Conservation (phyloP, 805 yeast genomes). For the Teunomyces kruisii region DNA sequence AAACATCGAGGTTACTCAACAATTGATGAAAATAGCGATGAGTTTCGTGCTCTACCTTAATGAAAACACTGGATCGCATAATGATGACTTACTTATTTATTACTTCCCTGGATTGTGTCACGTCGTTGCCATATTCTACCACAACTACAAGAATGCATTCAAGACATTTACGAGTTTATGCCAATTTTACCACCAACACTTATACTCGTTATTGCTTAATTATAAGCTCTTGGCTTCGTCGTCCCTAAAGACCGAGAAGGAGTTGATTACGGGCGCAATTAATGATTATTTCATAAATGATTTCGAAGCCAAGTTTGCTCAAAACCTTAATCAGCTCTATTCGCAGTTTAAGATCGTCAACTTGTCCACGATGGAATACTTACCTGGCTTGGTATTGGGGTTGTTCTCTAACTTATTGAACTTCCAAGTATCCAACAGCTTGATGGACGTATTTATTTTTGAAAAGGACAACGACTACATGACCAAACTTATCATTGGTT, state of each 20-base stretch:
- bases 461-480: conserved; percentile 51
- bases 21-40: conserved; percentile 25
- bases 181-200: conserved; percentile 34
- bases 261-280: conserved; percentile 6
- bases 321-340: conserved; percentile 42
- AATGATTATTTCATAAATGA: conserved; percentile 24
- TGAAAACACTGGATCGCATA: conserved; percentile 8
- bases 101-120: conserved; percentile 38
- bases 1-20: conserved; percentile 10
- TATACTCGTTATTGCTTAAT: conserved; percentile 17
- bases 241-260: background rate
- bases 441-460: conserved; percentile 60
- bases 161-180: conserved; percentile 41
- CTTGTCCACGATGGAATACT: conserved; percentile 41
- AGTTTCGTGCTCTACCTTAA: conserved; percentile 25
- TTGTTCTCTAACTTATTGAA: conserved; percentile 47
- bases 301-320: conserved; percentile 47
- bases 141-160: conserved; percentile 27
- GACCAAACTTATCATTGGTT: conserved; percentile 52
- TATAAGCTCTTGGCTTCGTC: conserved; percentile 8
- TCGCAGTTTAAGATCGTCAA: conserved; percentile 49
- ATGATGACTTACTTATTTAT: conserved; percentile 11
- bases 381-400: conserved; percentile 41
- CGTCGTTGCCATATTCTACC: conserved; percentile 43
- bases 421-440: conserved; percentile 46